Conservation (phyloP, 2,329 filamentous ascomycete genomes). For the Raffaelea albimanens region DNA sequence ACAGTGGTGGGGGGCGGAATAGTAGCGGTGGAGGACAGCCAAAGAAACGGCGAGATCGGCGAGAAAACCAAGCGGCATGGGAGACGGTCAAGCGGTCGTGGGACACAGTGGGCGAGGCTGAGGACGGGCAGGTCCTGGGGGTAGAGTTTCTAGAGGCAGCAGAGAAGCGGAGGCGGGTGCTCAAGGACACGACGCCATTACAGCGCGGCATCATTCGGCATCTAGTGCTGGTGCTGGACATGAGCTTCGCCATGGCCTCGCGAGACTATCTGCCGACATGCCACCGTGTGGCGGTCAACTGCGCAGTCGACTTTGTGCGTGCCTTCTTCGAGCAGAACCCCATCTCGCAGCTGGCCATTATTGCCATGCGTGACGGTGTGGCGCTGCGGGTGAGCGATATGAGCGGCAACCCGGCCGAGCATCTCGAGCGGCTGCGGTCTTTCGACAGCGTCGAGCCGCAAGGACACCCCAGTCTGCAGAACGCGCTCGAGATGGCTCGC, state of each 20-base stretch:
- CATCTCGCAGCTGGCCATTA: constrained; percentile 85
- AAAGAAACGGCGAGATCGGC: constrained; percentile 10
- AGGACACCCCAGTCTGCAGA: constrained; percentile 77
- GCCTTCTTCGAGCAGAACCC: constrained; percentile 99
- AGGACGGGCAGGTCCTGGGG: constrained; percentile 69
- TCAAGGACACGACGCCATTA: constrained; percentile 89
- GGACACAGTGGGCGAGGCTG: constrained; percentile 69
- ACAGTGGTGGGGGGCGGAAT: neutral
- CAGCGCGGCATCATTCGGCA: constrained; percentile 98
- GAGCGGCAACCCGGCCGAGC: constrained; percentile 82
- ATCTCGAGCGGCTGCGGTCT: constrained; percentile 65
- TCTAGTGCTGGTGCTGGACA: constrained; percentile 79
- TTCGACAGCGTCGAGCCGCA: constrained; percentile 59
- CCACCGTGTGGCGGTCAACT: constrained; percentile 72
- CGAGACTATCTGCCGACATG: constrained; percentile 89
- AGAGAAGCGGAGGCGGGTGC: constrained; percentile 68
- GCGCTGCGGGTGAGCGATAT: constrained; percentile 80
- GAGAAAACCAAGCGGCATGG: constrained; percentile 44
- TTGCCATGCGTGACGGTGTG: constrained; percentile 89
- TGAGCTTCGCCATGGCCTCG: constrained; percentile 88
- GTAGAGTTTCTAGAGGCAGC: constrained; percentile 71
- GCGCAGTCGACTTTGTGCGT: constrained; percentile 76
- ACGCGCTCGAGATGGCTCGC: constrained; percentile 89
- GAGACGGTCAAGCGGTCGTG: constrained; percentile 58
- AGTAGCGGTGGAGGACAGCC: constrained; percentile 10